These are phyloP conservation scores for Coccinonectria pachysandricola DNA, from an alignment of 2,329 filamentous ascomycete genomes.

Conservation along the genomic window DNA sequence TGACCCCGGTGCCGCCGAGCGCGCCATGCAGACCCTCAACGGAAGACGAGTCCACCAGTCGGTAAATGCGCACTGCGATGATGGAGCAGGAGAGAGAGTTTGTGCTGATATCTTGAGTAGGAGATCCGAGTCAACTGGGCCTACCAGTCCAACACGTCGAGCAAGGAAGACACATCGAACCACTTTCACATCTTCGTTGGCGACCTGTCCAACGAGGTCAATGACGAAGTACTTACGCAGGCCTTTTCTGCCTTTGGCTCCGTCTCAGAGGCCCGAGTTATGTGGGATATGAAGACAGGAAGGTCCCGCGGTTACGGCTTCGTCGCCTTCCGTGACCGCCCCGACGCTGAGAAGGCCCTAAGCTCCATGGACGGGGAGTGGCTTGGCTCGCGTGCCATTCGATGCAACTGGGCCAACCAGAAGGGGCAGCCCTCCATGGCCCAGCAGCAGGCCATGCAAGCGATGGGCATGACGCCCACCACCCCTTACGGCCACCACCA, in stretches of 20 bases:
- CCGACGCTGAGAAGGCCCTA: constrained; percentile 89
- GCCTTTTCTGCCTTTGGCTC: constrained; percentile 94
- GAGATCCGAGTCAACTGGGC: constrained; percentile 99
- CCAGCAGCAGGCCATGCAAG: constrained; percentile 92
- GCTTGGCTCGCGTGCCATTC: constrained; percentile 94
- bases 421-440: constrained; percentile 99
- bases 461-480: constrained; percentile 96
- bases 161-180: constrained; percentile 94
- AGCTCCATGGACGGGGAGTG: constrained; percentile 99
- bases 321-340: constrained; percentile 88
- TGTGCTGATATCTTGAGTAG: constrained; percentile 38
- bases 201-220: constrained; percentile 96
- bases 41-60: constrained; percentile 91
- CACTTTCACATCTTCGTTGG: constrained; percentile 99
- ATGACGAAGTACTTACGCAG: constrained; percentile 86
- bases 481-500: constrained; percentile 95
- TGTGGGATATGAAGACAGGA: constrained; percentile 99
- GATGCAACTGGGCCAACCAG: constrained; percentile 99
- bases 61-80: constrained; percentile 44
- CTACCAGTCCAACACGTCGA: constrained; percentile 88
- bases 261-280: constrained; percentile 94
- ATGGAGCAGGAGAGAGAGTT: no score
- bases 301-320: constrained; percentile 96
- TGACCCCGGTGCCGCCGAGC: constrained; percentile 89
- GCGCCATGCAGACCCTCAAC: constrained; percentile 95